Percentiles rank a stretch among this genome's conserved stretches.
Evolutionary conservation across 192 early-diverging fungal species (phyloP).

Genomic region (Coemansia sp.): DNA sequence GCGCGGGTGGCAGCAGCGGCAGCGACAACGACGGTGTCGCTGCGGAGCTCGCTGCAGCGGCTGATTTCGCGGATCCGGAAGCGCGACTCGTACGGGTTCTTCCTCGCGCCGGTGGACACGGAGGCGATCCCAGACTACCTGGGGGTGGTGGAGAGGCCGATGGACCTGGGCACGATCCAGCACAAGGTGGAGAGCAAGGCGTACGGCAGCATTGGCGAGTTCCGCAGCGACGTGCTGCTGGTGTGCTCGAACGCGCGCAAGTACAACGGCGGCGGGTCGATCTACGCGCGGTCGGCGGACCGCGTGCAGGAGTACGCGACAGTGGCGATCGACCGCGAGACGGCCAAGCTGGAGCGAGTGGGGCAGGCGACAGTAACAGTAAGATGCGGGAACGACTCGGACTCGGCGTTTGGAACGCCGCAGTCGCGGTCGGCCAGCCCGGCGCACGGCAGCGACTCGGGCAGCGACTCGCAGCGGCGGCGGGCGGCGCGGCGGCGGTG

Average conservation of each 20-base stretch:
- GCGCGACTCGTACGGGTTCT: slow-evolving; percentile 84
- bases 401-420: slow-evolving; percentile 7
- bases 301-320: slow-evolving; percentile 66
- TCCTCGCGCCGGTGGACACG: slow-evolving; percentile 81
- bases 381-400: slow-evolving; percentile 3
- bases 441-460: slow-evolving; percentile 21
- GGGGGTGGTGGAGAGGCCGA: slow-evolving; percentile 72
- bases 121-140: slow-evolving; percentile 73
- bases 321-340: slow-evolving; percentile 65
- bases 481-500: slow-evolving; percentile 33
- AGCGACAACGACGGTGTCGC: slow-evolving; percentile 42
- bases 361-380: slow-evolving; percentile 21
- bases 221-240: slow-evolving; percentile 70
- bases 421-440: slow-evolving; percentile 22
- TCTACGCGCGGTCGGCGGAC: slow-evolving; percentile 79
- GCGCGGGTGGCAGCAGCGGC: too few relatives aligned
- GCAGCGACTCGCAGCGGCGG: slow-evolving; percentile 18
- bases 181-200: slow-evolving; percentile 59
- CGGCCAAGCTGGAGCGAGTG: slow-evolving; percentile 36
- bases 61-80: slow-evolving; percentile 62
- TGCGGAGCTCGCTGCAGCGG: slow-evolving; percentile 61
- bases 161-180: slow-evolving; percentile 90
- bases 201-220: slow-evolving; percentile 67
- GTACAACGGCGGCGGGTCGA: slow-evolving; percentile 78
- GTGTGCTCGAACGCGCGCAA: slow-evolving; percentile 76